Conservation (phyloP, 1,284 basidiomycete species). For the Ustanciosporium gigantosporum region DNA sequence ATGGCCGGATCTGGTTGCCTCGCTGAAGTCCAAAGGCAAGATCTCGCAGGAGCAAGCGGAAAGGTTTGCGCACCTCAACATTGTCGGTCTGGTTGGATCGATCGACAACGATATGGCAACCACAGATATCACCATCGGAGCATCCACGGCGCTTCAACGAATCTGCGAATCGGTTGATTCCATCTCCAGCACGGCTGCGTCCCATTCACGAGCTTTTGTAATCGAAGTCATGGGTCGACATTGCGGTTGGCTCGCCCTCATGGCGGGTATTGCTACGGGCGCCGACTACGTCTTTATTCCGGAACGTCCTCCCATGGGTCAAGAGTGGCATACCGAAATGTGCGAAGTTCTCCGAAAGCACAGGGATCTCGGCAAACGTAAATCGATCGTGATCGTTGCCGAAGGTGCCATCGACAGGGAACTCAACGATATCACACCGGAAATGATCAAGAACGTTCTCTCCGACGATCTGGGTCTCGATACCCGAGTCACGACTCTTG, state of each 20-base stretch:
- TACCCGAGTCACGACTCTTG: constrained; percentile 95
- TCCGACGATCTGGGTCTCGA: constrained; percentile 85
- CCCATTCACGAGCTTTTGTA: constrained; percentile 96
- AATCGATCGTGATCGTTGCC: constrained; percentile 96
- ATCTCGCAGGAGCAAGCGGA: constrained; percentile 77
- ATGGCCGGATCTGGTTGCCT: constrained; percentile 81
- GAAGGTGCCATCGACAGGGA: constrained; percentile 89
- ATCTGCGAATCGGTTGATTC: constrained; percentile 98
- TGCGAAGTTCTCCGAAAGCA: constrained; percentile 87
- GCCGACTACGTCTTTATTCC: constrained; percentile 98
- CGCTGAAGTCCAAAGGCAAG: constrained; percentile 70
- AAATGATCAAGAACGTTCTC: constrained; percentile 86
- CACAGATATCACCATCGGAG: constrained; percentile 96
- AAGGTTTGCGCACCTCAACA: constrained; percentile 80
- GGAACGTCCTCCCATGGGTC: constrained; percentile 77
- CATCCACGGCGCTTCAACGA: constrained; percentile 88
- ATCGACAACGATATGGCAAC: constrained; percentile 99
- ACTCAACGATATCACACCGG: constrained; percentile 85
- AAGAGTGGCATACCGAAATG: constrained; percentile 90
- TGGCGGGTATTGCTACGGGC: constrained; percentile 90
- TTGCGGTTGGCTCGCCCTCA: constrained; percentile 94
- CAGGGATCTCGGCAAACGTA: constrained; percentile 87
- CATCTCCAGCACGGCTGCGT: constrained; percentile 93
- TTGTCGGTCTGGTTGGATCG: constrained; percentile 94
- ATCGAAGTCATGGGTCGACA: constrained; percentile 98